Conservation (phyloP, 1,139 yeast species). For the Suhomyces atakaporum region DNA sequence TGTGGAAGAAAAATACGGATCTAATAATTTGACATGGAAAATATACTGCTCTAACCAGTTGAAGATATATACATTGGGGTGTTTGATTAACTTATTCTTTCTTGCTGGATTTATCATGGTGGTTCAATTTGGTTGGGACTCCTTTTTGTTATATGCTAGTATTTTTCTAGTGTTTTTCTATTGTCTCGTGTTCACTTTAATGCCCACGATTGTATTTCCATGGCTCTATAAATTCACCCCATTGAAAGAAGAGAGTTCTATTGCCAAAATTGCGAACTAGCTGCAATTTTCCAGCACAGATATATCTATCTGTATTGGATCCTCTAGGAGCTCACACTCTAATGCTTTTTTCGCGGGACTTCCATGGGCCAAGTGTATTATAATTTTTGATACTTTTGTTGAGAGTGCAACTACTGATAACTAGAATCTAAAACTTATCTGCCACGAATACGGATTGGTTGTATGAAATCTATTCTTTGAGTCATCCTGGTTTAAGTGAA, state of each 20-base stretch:
- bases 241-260: not conserved
- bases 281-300: not conserved
- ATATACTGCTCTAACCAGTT: not conserved
- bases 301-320: not conserved
- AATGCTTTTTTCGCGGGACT: not conserved
- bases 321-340: not conserved
- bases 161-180: not conserved
- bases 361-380: not conserved
- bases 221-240: not conserved
- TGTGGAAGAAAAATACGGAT: not conserved
- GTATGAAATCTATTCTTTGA: not conserved
- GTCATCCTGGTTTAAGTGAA: not conserved
- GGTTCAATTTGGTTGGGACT: not conserved
- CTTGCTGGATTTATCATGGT: not conserved
- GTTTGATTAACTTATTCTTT: not conserved
- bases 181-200: not conserved
- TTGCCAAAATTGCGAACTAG: not conserved
- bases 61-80: not conserved
- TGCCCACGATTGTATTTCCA: not conserved
- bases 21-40: not conserved
- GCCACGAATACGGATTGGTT: not conserved
- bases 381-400: not conserved
- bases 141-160: not conserved
- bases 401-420: not conserved
- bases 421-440: not conserved